Conservation (phyloP, 1,284 basidiomycete genomes). For the Ustilago tritici region DNA sequence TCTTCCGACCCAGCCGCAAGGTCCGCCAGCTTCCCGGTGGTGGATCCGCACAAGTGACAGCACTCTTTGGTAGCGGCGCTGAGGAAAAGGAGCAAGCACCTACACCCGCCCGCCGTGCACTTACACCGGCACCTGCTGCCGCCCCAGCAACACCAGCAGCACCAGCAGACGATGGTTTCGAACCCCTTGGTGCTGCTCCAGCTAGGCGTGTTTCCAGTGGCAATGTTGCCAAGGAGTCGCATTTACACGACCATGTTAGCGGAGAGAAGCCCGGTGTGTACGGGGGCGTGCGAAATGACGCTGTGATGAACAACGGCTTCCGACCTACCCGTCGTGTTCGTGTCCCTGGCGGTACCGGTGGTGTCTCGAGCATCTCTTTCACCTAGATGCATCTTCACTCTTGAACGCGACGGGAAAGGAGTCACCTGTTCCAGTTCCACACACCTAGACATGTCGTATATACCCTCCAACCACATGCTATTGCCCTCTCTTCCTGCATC, state of each 20-base stretch:
- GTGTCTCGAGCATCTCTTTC: constrained; percentile 56
- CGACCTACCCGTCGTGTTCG: constrained; percentile 56
- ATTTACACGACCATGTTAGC: constrained; percentile 27
- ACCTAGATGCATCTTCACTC: constrained; percentile 15
- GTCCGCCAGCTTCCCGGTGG: constrained; percentile 62
- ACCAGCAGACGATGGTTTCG: constrained; percentile 29
- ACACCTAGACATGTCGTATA: constrained; percentile 10
- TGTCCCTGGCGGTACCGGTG: constrained; percentile 57
- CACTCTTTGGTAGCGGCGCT: constrained; percentile 55
- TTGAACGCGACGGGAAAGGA: background rate
- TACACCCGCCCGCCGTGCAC: constrained; percentile 8
- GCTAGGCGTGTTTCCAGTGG: constrained; percentile 32
- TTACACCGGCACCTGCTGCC: constrained; percentile 18
- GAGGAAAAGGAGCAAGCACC: constrained; percentile 37
- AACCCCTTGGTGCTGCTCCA: constrained; percentile 34
- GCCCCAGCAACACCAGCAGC: constrained; percentile 19
- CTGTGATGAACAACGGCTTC: constrained; percentile 57
- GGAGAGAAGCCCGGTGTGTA: constrained; percentile 38
- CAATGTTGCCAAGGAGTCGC: constrained; percentile 36
- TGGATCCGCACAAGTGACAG: constrained; percentile 53
- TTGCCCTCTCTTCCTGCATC: background rate
- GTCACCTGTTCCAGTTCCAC: background rate
- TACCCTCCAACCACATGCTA: constrained; percentile 23
- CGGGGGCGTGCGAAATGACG: constrained; percentile 49
- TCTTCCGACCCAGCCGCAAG: constrained; percentile 60